These are phyloP conservation scores for Starmerella sp. DNA, from an alignment of 805 yeast species.

Conservation along the genomic window DNA sequence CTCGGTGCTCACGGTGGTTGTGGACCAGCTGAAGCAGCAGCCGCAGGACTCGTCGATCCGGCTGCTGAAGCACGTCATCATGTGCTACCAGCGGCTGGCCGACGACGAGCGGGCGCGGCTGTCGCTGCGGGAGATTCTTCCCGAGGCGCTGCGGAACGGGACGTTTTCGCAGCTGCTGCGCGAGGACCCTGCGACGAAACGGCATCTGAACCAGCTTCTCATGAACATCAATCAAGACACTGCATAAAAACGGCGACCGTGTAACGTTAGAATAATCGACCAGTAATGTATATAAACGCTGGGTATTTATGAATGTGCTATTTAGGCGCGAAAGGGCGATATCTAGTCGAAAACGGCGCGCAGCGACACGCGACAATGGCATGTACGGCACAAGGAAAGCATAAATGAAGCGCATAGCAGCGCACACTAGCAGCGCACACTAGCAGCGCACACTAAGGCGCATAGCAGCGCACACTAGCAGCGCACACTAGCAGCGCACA, in stretches of 20 bases:
- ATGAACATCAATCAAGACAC: slow-evolving; percentile 37
- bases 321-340: too few species aligned
- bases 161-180: slow-evolving; percentile 67
- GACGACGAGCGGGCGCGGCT: slow-evolving; percentile 87
- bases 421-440: too few species aligned
- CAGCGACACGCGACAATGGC: too few species aligned
- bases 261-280: too few species aligned
- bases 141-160: slow-evolving; percentile 78
- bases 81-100: slow-evolving; percentile 82
- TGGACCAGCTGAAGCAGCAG: slow-evolving; percentile 64
- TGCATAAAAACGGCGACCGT: background rate
- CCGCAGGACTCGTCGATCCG: slow-evolving; percentile 55
- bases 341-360: too few species aligned
- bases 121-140: slow-evolving; percentile 69
- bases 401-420: too few species aligned
- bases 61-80: slow-evolving; percentile 79
- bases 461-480: too few species aligned
- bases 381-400: too few species aligned
- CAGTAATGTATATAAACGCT: background rate
- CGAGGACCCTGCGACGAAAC: slow-evolving; percentile 80
- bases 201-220: slow-evolving; percentile 74
- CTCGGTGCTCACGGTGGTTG: slow-evolving; percentile 76
- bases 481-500: too few species aligned
- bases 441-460: too few species aligned
- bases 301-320: background rate